Evolutionary conservation across 495 filamentous ascomycete species (phyloP).

Genomic region (Aspergillus indologenus): DNA sequence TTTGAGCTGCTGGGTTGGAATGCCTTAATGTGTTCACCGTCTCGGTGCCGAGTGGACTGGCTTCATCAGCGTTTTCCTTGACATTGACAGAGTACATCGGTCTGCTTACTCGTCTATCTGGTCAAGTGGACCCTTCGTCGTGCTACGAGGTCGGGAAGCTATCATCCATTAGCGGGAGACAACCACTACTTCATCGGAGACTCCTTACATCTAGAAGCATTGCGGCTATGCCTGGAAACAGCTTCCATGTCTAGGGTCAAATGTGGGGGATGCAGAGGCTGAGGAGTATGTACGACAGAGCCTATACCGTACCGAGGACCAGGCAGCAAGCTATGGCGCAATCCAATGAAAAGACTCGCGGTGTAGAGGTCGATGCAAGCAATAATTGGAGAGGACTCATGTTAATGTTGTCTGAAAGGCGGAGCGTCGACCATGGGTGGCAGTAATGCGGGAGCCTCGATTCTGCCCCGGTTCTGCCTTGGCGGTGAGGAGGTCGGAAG

Average conservation of each 20-base stretch:
- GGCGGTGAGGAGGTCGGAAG: slow-evolving; percentile 24
- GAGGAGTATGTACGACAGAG: not conserved
- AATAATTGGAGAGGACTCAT: not conserved
- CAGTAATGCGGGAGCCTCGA: slow-evolving; percentile 8
- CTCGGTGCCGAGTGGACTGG: slow-evolving; percentile 25
- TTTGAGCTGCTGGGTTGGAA: slow-evolving; percentile 13
- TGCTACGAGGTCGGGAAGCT: slow-evolving; percentile 50
- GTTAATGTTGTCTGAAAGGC: not conserved
- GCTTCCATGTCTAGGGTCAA: slow-evolving; percentile 26
- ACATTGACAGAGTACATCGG: not conserved
- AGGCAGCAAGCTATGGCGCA: too few relatives aligned
- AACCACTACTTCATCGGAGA: not conserved
- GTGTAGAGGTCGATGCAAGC: not conserved
- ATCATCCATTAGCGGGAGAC: slow-evolving; percentile 10
- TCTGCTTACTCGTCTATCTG: slow-evolving; percentile 44
- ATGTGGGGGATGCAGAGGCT: not conserved
- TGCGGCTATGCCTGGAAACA: slow-evolving; percentile 30
- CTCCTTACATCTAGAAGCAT: slow-evolving; percentile 40
- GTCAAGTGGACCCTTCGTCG: slow-evolving; percentile 53
- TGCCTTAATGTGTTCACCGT: slow-evolving; percentile 16
- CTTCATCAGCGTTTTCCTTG: slow-evolving; percentile 19
- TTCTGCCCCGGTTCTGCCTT: slow-evolving; percentile 19
- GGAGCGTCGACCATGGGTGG: not conserved
- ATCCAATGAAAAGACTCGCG: too few relatives aligned
- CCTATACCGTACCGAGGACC: not conserved